phyloP scores from a whole-genome alignment of 2,329 filamentous ascomycete species.

The Ambrosiella cleistominuta region DNA sequence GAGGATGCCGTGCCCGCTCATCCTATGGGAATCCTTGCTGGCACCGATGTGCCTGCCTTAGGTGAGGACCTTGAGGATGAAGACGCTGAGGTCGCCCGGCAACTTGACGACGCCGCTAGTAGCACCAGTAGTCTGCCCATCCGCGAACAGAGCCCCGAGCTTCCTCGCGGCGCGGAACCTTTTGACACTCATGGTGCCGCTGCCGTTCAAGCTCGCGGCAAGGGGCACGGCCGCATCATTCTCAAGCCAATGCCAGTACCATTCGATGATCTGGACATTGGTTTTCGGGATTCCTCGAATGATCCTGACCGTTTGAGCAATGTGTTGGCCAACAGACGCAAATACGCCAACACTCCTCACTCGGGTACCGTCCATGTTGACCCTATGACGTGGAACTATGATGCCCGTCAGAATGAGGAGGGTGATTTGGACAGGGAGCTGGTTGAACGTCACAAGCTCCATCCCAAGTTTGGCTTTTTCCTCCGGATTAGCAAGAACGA shows the following conservation, averaged over 20 bases:
- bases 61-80: conserved; percentile 10
- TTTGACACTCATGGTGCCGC: conserved; percentile 36
- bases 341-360: conserved; percentile 36
- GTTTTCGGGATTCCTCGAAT: conserved; percentile 41
- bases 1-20: conserved; percentile 12
- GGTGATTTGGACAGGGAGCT: conserved; percentile 34
- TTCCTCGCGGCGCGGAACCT: conserved; percentile 25
- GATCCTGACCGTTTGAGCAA: conserved; percentile 26
- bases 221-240: conserved; percentile 35
- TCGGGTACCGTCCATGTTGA: conserved; percentile 37
- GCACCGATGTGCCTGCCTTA: conserved; percentile 10
- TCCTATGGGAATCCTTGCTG: conserved; percentile 21
- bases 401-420: conserved; percentile 30
- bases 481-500: conserved; percentile 30
- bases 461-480: conserved; percentile 37
- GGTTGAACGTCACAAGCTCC: conserved; percentile 31
- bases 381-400: conserved; percentile 34
- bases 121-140: conserved; percentile 17
- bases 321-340: conserved; percentile 27
- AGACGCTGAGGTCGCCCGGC: conserved; percentile 7
- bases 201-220: conserved; percentile 26
- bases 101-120: neutral
- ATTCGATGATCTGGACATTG: conserved; percentile 37
- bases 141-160: conserved; percentile 23
- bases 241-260: conserved; percentile 29